phyloP scores from a whole-genome alignment of 148 eudicot genomes.

The Amaranthus palmeri region DNA sequence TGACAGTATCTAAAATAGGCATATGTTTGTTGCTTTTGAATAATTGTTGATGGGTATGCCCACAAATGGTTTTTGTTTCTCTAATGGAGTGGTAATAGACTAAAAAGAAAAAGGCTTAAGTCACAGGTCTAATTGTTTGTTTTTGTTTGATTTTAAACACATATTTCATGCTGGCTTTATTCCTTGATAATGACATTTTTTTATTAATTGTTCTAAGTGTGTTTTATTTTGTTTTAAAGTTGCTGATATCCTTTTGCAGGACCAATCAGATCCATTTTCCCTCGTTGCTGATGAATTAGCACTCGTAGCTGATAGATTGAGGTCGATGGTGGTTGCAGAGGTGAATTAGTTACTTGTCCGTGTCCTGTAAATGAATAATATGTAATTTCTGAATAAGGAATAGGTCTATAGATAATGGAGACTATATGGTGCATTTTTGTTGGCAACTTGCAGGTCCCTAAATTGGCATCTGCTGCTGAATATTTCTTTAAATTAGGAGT shows the following conservation, averaged over 20 bases:
- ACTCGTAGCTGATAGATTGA: slow-evolving; percentile 59
- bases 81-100: not conserved
- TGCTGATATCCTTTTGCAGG: slow-evolving; percentile 38
- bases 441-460: slow-evolving; percentile 66
- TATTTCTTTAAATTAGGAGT: slow-evolving; percentile 91
- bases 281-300: slow-evolving; percentile 84
- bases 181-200: not conserved
- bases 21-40: not conserved
- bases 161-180: not conserved
- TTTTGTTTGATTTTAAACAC: not conserved
- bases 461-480: slow-evolving; percentile 91
- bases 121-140: not conserved
- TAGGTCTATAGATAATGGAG: not conserved
- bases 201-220: not conserved
- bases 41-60: not conserved
- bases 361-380: slow-evolving; percentile 12
- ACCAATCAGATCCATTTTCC: slow-evolving; percentile 75
- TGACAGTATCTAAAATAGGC: not conserved
- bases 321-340: slow-evolving; percentile 88
- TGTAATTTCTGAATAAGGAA: not conserved
- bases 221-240: slow-evolving; percentile 10
- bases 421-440: slow-evolving; percentile 15
- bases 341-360: slow-evolving; percentile 25
- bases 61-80: not conserved
- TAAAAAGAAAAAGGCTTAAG: not conserved